Evolutionary conservation across 176 grass and related monocot species (phyloP), one percentile per base, ranked within the genome.

Genomic region (Carex cristatella): DNA sequence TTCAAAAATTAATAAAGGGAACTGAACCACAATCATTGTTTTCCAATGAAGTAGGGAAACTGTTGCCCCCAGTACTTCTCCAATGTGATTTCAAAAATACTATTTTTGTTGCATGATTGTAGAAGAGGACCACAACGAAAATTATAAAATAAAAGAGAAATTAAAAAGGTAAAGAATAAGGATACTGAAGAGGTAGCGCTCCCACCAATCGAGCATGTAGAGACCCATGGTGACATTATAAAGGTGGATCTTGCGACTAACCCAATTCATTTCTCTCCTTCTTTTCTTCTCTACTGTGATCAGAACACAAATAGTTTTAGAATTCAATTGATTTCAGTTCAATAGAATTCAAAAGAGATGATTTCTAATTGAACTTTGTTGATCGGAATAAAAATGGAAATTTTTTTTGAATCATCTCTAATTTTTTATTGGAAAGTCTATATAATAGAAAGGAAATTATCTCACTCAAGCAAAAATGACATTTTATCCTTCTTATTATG

Each of bases 191-290:
- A 95, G 94, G 91, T 86, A 95, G 68, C 91, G 94, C 89, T 95
- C 94, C 94, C 94, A 95, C 87, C 94, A 95, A 93, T 95, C 91
- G 87, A 95, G 94, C 94, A 95, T 93, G 89, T 95, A 93, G 80
- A 95, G 94, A 38, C 91, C 94, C 82, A 95, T 87, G 85, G 84
- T 93, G 71, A 95, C 91, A 92, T 95, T 95, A 85, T 95, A 95
- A 3, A 93, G 89, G 86, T 95, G 93, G 84, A 93, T 89, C 89
- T 95, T 93, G 86, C 91, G 91, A 66, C 83, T 88, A 79, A 95
- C 86, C 93, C 93, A 95, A 86, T 93, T 95, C 91, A 91, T 95
- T 73, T 73, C 89, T 49, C 48, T 32, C 27, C 53, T 72, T 19
- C 28, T 66, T 79, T 23, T 31, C 32, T 12, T 18, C 18, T 58